phyloP scores from a whole-genome alignment of 1,284 basidiomycete genomes.

The Cutaneotrichosporon mucoides region DNA sequence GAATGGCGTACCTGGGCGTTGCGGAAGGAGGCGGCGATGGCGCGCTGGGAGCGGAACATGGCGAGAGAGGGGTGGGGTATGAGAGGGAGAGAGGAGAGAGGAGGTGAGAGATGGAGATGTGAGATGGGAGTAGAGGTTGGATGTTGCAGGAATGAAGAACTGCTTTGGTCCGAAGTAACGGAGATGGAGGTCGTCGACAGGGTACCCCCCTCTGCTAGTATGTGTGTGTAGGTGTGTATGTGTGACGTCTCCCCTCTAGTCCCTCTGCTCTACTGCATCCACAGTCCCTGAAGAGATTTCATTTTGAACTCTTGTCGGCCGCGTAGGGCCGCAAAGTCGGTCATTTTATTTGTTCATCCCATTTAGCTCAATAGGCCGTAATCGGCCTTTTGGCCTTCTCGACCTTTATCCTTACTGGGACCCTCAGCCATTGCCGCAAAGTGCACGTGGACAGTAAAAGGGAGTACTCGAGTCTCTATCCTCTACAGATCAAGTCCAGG shows the following conservation, averaged over 20 bases:
- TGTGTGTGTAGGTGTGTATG: not conserved
- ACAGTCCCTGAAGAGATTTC: not conserved
- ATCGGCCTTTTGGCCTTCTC: not conserved
- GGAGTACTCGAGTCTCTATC: too few relatives aligned
- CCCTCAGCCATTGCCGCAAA: not conserved
- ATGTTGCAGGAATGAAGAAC: not conserved
- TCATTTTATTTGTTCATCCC: not conserved
- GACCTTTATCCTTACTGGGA: not conserved
- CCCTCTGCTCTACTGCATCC: not conserved
- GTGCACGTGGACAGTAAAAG: not conserved
- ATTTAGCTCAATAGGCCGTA: not conserved
- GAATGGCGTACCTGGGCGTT: constrained; percentile 3
- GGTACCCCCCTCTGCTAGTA: not conserved
- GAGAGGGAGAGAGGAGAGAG: not conserved
- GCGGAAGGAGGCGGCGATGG: constrained; percentile 3
- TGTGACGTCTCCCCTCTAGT: constrained; percentile 1
- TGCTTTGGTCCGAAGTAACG: not conserved
- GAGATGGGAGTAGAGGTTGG: not conserved
- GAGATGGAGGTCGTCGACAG: not conserved
- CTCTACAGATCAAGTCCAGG: too few relatives aligned
- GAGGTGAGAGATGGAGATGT: not conserved
- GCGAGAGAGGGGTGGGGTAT: not conserved
- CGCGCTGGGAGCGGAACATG: constrained; percentile 8
- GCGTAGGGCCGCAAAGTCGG: not conserved
- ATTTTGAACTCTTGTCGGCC: not conserved